Evolutionary conservation across 2,329 filamentous ascomycete genomes (phyloP).

Genomic region (Verticillium klebahnii): DNA sequence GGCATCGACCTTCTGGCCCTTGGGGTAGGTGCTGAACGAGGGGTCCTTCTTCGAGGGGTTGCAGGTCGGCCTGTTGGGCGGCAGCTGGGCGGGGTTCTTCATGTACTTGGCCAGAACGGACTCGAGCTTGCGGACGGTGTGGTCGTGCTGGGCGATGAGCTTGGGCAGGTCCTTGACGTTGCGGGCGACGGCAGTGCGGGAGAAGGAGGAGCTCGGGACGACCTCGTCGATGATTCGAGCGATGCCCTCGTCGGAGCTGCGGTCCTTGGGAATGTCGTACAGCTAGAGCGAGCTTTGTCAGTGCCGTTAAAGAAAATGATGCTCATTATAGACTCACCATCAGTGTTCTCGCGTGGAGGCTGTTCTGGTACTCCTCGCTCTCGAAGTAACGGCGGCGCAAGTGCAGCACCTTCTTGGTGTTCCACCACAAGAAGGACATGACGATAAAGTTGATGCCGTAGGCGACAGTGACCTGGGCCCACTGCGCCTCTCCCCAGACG

Average conservation of each 20-base stretch:
- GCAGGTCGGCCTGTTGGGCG: conserved; percentile 71
- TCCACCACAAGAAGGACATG: conserved; percentile 81
- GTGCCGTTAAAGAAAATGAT: conserved; percentile 7
- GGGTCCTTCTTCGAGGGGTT: conserved; percentile 76
- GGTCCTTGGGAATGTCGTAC: conserved; percentile 76
- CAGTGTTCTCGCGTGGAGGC: conserved; percentile 70
- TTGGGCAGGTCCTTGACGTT: conserved; percentile 89
- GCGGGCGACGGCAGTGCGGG: conserved; percentile 76
- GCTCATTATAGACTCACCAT: conserved; percentile 45
- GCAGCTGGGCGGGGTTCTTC: conserved; percentile 78
- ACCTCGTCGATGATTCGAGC: conserved; percentile 76
- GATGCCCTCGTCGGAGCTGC: conserved; percentile 80
- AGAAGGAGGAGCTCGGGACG: conserved; percentile 72
- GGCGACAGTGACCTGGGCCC: conserved; percentile 55
- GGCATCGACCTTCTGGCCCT: conserved; percentile 77
- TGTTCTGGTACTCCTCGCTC: conserved; percentile 81
- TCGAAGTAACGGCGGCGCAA: conserved; percentile 78
- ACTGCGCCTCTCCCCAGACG: conserved; percentile 47
- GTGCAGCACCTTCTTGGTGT: conserved; percentile 69
- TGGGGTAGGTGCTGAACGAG: conserved; percentile 57
- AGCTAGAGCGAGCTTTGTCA: conserved; percentile 46
- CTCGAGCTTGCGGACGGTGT: conserved; percentile 77
- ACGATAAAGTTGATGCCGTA: conserved; percentile 71
- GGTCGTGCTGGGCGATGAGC: conserved; percentile 78
- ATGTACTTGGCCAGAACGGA: conserved; percentile 83